phyloP scores from a whole-genome alignment of 108 stramenopile species.

The Cyclotella baltica region DNA sequence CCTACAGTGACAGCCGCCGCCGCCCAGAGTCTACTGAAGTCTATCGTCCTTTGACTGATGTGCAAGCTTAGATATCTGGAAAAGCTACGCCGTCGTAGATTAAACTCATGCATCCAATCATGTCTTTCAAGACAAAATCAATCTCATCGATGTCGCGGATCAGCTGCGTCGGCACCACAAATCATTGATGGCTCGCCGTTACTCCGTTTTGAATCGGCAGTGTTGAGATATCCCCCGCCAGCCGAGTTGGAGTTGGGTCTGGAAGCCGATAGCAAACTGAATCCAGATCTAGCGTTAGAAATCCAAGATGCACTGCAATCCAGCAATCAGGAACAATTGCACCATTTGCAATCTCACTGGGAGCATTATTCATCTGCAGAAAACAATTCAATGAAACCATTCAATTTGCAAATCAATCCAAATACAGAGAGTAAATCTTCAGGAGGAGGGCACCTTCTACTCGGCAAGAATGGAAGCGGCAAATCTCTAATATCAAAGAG shows the following conservation, averaged over 20 bases:
- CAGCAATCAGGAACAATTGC: background rate
- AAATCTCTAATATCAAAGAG: conserved; percentile 52
- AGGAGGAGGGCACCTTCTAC: conserved; percentile 64
- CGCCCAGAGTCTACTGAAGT: too few relatives aligned
- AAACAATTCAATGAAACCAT: background rate
- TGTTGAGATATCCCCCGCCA: conserved; percentile 8
- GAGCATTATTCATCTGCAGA: background rate
- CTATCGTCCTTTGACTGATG: too few relatives aligned
- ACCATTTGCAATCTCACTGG: background rate
- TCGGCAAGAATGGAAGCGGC: conserved; percentile 63
- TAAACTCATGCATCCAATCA: too few relatives aligned
- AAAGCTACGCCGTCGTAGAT: too few relatives aligned
- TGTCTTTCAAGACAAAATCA: too few relatives aligned
- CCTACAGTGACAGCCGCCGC: too few relatives aligned
- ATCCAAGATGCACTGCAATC: background rate
- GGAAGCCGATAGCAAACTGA: background rate
- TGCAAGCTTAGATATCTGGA: too few relatives aligned
- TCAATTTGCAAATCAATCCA: conserved; percentile 37
- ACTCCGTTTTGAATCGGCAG: conserved; percentile 32
- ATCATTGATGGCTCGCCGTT: too few relatives aligned
- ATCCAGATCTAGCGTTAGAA: background rate
- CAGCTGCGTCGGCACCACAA: too few relatives aligned
- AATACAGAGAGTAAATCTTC: conserved; percentile 32
- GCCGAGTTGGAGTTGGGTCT: background rate
- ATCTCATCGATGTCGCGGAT: too few relatives aligned